Evolutionary conservation across 2,329 filamentous ascomycete genomes (phyloP), one percentile per base, ranked within the genome.

Genomic region (Cercospora sesami): DNA sequence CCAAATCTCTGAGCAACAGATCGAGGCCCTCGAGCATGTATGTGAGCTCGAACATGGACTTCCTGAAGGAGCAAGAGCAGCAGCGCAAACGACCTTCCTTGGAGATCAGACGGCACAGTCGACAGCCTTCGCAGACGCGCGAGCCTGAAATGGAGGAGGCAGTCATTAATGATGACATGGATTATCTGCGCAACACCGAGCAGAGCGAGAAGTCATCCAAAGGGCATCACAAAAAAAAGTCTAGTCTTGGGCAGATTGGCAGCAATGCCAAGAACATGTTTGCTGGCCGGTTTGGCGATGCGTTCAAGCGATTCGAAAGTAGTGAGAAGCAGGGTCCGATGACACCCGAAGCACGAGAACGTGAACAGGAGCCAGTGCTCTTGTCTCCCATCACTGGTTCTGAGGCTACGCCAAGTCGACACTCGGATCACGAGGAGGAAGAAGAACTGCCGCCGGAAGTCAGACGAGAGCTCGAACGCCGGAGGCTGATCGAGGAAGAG

Each of bases 261-360:
- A 74, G 72, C n/a, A 75, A 72, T 14, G 91, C 91, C 28, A 96
- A 95, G 79, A 92, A 88, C 66, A 88, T 96, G 42, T 83, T 97
- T n/a, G 90, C 89, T 5, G 92, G 93, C 26, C 93, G 91, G 73
- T 97, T 98, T 78, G 93, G 94, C 0, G 94, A 97, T 75, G 94
- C 94, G 3, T 97, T 98, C 81, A 93, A 94, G 76, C 87, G 91
- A 5, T 98, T 98, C 73, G 95, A 99, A 60, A 63, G 69, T n/a
- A 68, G 53, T 58, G 70, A 74, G 10, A 65, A 65, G 33, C 66
- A 70, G 21, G 71, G 63, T 16, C 68, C 68, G 1, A 58, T 68
- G 21, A 74, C 72, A 2, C 71, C 72, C 18, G 71, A 72, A 30
- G 63, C 67, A 48, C 66, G 63, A 18, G 70, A 68, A 14, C 64